Evolutionary conservation across 495 filamentous ascomycete genomes (phyloP).

Genomic region (Chaetomidium leptoderma): DNA sequence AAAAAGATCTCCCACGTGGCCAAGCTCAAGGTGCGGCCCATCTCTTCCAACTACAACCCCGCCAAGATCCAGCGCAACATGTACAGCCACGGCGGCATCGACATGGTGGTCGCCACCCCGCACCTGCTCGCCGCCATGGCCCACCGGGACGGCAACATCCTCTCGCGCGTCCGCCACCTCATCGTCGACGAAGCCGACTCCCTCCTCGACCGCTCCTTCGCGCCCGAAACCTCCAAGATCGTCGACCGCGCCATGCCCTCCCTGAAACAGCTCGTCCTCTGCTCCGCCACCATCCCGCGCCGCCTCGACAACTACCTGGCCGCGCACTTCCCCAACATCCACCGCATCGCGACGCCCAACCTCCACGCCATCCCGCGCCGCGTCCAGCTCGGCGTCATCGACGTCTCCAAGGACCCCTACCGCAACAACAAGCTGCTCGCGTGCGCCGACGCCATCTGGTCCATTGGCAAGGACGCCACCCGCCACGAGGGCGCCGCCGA

Average conservation of each 20-base stretch:
- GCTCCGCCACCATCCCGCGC: conserved; percentile 91
- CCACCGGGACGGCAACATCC: conserved; percentile 77
- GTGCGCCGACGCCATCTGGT: conserved; percentile 91
- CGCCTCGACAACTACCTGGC: conserved; percentile 79
- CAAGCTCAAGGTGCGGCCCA: conserved; percentile 73
- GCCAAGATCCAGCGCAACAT: conserved; percentile 81
- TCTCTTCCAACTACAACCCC: conserved; percentile 70
- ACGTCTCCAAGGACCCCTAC: conserved; percentile 84
- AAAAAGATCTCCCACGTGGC: conserved; percentile 76
- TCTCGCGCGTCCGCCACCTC: conserved; percentile 80
- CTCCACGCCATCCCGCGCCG: conserved; percentile 92
- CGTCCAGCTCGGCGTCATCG: conserved; percentile 89
- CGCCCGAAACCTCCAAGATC: conserved; percentile 72
- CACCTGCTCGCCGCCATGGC: conserved; percentile 84
- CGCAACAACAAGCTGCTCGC: conserved; percentile 84
- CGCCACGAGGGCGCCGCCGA: conserved; percentile 42
- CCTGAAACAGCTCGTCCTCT: conserved; percentile 84
- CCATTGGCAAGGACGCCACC: conserved; percentile 75
- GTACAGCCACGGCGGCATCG: conserved; percentile 75
- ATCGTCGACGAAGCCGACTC: conserved; percentile 94
- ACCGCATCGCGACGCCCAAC: conserved; percentile 85
- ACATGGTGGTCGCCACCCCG: conserved; percentile 82
- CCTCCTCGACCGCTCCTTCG: conserved; percentile 86
- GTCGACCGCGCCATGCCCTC: conserved; percentile 72
- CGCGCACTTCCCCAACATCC: conserved; percentile 74